Base-by-base conservation (phyloP, 2,329 filamentous ascomycete genomes). In the Fusarium succisae region DNA sequence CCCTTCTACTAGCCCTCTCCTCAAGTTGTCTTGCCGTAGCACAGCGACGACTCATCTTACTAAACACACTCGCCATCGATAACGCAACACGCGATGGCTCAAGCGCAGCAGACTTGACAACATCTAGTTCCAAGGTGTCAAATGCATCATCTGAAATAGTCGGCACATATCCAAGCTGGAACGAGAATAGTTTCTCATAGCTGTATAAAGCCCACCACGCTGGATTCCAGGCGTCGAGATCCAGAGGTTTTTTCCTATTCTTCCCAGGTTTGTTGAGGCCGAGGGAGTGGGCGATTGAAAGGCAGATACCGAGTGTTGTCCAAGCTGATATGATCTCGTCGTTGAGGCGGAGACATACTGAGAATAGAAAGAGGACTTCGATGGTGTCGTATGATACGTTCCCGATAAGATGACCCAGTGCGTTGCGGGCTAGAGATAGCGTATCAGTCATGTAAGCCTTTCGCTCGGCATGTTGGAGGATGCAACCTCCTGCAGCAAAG, bases 281-380 rank as follows among this genome's bases (percentile, higher is more conserved):
- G 1, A 68, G 35, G 0, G 45, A 62, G 15, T 68, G 65, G 0
- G 65, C 54, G 0, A 68, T 47, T 0, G 65, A 68, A 0, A 68
- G 35, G 6, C 65, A 68, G 10, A 54, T 43, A 0, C 65, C 65
- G 1, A 68, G 45, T 0, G 65, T 48, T 13, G 65, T 68, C 65
- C 65, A 68, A 1, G 65, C 57, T 3, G 65, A 67, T 1, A 43
- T 68, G 6, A 68, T 61, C 0, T 68, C 65, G 9, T 68, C 65
- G 9, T 68, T 68, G 0, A 68, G 30, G 2, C 65, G 63, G 2
- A 68, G 65, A 32, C 63, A 68, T 1, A 62, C 55, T 2, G 65
- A 68, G 22, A 62, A 48, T 0, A 68, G 13, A 8, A 68, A 68
- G 2, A 68, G 10, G 2, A 62, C 28, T 22, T 68, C 65, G 10